A percentile compares a stretch with the other conserved stretches of the same genome.
These are phyloP conservation scores for Lipomyces yamadae DNA, from an alignment of 805 yeast species.

Conservation along the genomic window DNA sequence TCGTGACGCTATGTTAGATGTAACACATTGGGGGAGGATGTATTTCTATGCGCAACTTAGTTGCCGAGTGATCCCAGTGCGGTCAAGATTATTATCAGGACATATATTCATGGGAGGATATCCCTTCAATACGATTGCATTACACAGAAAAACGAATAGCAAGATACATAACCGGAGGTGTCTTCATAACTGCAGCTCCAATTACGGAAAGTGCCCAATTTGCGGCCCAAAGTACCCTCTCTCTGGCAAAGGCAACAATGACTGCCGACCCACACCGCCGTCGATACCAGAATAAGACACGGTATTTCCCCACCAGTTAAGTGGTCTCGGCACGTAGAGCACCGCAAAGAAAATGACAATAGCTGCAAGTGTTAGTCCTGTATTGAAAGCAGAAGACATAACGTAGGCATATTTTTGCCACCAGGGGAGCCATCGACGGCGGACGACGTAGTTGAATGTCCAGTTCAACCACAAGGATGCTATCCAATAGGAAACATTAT, in stretches of 20 bases:
- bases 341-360: constrained; percentile 60
- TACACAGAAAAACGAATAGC: too few relatives aligned
- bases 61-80: too few relatives aligned
- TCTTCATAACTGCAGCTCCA: too few relatives aligned
- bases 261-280: constrained; percentile 28
- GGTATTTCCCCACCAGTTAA: constrained; percentile 70
- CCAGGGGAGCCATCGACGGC: constrained; percentile 64
- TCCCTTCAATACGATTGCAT: too few relatives aligned
- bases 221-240: constrained; percentile 38
- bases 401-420: constrained; percentile 79
- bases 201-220: constrained; percentile 23
- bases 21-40: too few relatives aligned
- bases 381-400: constrained; percentile 66
- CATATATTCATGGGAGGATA: too few relatives aligned
- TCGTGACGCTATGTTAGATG: too few relatives aligned
- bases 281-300: constrained; percentile 31
- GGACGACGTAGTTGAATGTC: constrained; percentile 61
- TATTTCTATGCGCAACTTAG: too few relatives aligned
- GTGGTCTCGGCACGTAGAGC: constrained; percentile 49
- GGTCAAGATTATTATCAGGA: too few relatives aligned
- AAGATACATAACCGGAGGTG: too few relatives aligned
- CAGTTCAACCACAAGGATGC: constrained; percentile 50
- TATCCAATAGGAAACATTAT: constrained; percentile 39
- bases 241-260: constrained; percentile 42
- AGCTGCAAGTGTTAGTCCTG: constrained; percentile 69